These are phyloP conservation scores for Trypethelium eluteriae DNA, from an alignment of 495 filamentous ascomycete genomes.

Conservation along the genomic window DNA sequence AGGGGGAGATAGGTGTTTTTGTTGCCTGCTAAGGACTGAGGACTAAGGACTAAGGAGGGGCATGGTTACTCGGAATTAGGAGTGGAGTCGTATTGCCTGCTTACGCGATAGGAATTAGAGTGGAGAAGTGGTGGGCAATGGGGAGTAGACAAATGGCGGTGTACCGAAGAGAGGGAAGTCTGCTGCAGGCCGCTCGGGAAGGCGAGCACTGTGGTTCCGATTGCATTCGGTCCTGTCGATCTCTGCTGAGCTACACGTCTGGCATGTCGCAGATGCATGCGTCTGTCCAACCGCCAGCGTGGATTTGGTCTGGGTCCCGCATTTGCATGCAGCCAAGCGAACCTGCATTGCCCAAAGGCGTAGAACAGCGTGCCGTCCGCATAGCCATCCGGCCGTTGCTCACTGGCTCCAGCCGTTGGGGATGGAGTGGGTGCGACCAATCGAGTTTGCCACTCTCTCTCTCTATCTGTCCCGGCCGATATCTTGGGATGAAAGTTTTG, in stretches of 20 bases:
- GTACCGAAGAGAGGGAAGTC: background rate
- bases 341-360: background rate
- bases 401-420: background rate
- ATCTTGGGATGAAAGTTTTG: background rate
- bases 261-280: background rate
- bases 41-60: background rate
- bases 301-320: background rate
- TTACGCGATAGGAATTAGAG: background rate
- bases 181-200: background rate
- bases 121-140: background rate
- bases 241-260: background rate
- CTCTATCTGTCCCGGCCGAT: background rate
- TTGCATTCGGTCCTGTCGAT: slow-evolving; percentile 5
- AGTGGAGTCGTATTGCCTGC: slow-evolving; percentile 1
- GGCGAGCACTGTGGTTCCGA: background rate
- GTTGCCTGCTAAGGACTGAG: background rate
- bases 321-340: slow-evolving; percentile 3
- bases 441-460: background rate
- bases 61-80: slow-evolving; percentile 1
- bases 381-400: background rate
- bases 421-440: background rate
- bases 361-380: background rate
- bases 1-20: background rate
- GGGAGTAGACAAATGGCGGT: slow-evolving; percentile 6
- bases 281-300: background rate